Evolutionary conservation across 306 rosid species (phyloP).

Genomic region (Sophora flavescens): DNA sequence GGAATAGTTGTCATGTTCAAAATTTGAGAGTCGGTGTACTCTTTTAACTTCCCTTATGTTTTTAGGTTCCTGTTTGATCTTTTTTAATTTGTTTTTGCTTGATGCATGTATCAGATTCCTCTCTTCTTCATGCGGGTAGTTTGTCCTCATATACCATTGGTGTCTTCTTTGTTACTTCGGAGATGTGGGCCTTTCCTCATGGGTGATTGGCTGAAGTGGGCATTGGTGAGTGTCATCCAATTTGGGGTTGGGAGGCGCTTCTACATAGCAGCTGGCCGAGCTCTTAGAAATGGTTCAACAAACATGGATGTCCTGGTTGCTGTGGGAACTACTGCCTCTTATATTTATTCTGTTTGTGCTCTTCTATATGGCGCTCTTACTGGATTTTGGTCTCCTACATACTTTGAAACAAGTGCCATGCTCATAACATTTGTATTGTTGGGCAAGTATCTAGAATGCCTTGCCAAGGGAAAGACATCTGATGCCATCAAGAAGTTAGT

Average conservation of each 20-base stretch:
- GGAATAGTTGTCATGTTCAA: constrained; percentile 6
- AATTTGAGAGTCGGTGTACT: constrained; percentile 11
- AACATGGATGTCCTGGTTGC: constrained; percentile 99
- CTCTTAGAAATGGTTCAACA: constrained; percentile 94
- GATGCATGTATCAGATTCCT: constrained; percentile 69
- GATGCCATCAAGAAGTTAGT: constrained; percentile 98
- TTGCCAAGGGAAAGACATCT: constrained; percentile 98
- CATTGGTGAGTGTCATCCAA: constrained; percentile 88
- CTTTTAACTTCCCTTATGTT: constrained; percentile 20
- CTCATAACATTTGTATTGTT: constrained; percentile 95
- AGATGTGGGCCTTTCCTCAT: constrained; percentile 91
- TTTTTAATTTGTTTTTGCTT: constrained; percentile 43
- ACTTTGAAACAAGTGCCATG: constrained; percentile 99
- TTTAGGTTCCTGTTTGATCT: constrained; percentile 28
- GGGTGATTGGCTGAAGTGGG: constrained; percentile 99
- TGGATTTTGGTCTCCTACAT: constrained; percentile 95
- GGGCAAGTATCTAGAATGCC: constrained; percentile 97
- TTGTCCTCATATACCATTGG: constrained; percentile 88
- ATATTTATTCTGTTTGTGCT: constrained; percentile 92
- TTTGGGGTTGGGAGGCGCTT: constrained; percentile 93
- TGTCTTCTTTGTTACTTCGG: constrained; percentile 79
- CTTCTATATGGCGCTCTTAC: constrained; percentile 95
- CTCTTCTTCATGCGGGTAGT: constrained; percentile 81
- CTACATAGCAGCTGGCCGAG: constrained; percentile 93
- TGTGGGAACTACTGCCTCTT: constrained; percentile 96